A percentile compares a stretch with the other conserved stretches of the same genome.
These are phyloP conservation scores for Sungouiozyma intestinalis DNA, from an alignment of 805 yeast genomes.

Conservation along the genomic window DNA sequence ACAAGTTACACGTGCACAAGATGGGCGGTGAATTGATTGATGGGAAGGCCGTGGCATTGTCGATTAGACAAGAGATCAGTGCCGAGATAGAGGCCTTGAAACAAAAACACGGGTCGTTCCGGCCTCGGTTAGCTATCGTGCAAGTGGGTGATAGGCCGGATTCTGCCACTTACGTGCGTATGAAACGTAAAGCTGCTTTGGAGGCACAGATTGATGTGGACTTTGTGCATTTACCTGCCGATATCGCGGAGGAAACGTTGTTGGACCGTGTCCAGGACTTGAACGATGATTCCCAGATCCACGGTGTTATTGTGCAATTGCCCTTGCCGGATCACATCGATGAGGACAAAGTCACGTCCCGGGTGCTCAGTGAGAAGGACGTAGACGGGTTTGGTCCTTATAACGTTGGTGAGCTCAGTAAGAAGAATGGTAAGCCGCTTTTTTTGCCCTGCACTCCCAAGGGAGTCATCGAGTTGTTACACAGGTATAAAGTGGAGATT, in stretches of 20 bases:
- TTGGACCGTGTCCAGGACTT: constrained; percentile 49
- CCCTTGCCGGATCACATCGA: constrained; percentile 77
- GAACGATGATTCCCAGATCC: constrained; percentile 65
- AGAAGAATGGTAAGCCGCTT: constrained; percentile 71
- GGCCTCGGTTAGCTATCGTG: constrained; percentile 69
- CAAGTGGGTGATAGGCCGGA: constrained; percentile 91
- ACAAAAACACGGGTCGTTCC: constrained; percentile 36
- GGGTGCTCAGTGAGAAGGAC: constrained; percentile 76
- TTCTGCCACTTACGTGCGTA: constrained; percentile 80
- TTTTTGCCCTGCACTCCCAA: constrained; percentile 94
- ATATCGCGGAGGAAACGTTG: constrained; percentile 48
- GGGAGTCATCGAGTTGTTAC: constrained; percentile 76
- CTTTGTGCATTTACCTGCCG: constrained; percentile 53
- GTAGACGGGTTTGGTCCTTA: constrained; percentile 90
- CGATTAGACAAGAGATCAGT: constrained; percentile 42
- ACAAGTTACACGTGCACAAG: too few species aligned
- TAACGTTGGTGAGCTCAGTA: constrained; percentile 84
- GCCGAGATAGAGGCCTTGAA: constrained; percentile 40
- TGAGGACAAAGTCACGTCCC: constrained; percentile 69
- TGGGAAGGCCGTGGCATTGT: constrained; percentile 48
- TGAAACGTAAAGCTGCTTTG: constrained; percentile 82
- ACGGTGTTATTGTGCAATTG: constrained; percentile 83
- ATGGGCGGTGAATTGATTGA: constrained; percentile 34
- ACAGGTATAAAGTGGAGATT: constrained; percentile 54
- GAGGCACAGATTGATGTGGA: constrained; percentile 70